Conservation (phyloP, 164 flowering plant species). For the Chloranthus sessilifolius region DNA sequence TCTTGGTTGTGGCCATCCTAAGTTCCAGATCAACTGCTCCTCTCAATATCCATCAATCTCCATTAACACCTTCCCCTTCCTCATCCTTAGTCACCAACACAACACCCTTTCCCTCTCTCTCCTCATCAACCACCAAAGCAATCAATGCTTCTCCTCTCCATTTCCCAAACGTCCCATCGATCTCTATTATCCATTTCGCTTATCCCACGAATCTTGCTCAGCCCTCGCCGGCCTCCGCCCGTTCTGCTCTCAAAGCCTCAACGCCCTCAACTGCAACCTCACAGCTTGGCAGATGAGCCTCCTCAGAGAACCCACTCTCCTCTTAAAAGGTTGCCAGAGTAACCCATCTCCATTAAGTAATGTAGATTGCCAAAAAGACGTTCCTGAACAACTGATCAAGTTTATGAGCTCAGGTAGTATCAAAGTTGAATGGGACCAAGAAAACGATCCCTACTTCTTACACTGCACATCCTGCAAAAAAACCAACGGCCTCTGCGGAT, state of each 20-base stretch:
- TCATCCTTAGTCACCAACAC: conserved; percentile 33
- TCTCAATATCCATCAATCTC: conserved; percentile 40
- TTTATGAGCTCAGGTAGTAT: conserved; percentile 34
- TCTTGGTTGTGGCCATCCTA: conserved; percentile 73
- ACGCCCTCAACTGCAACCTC: conserved; percentile 39
- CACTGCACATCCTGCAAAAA: conserved; percentile 39
- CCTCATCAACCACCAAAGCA: conserved; percentile 13
- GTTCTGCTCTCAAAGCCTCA: not conserved
- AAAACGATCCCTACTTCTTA: conserved; percentile 37
- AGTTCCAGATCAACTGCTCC: conserved; percentile 56
- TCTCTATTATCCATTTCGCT: conserved; percentile 49
- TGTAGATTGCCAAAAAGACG: not conserved
- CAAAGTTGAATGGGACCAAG: conserved; percentile 47
- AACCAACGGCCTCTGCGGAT: conserved; percentile 57
- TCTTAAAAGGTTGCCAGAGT: conserved; percentile 28
- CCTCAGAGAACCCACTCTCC: conserved; percentile 42
- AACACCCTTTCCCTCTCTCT: conserved; percentile 44
- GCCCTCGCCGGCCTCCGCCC: conserved; percentile 34
- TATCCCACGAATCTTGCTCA: conserved; percentile 56
- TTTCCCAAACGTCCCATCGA: conserved; percentile 25
- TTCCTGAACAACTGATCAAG: not conserved
- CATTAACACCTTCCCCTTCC: conserved; percentile 49
- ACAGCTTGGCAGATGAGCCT: conserved; percentile 54
- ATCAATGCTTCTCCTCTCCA: not conserved
- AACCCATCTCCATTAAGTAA: conserved; percentile 1